These are phyloP conservation scores for Rubia balearica DNA, from an alignment of 305 asterid species.

Conservation along the genomic window DNA sequence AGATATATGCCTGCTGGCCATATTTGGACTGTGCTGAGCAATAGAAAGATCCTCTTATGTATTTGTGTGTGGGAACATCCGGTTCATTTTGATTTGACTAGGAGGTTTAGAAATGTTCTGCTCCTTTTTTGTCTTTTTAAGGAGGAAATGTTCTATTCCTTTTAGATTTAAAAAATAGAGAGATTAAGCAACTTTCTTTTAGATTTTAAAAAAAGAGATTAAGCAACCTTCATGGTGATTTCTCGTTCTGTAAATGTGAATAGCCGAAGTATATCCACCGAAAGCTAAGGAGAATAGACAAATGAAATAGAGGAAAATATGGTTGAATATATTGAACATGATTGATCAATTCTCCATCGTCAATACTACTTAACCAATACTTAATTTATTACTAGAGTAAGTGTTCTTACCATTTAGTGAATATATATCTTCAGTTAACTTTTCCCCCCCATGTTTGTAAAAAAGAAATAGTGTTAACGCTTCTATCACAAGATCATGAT, in stretches of 20 bases:
- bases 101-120: background rate
- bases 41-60: background rate
- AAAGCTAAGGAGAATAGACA: too few species aligned
- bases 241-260: background rate
- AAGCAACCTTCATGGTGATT: slow-evolving; percentile 1
- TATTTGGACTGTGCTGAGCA: background rate
- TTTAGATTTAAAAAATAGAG: background rate
- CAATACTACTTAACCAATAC: too few species aligned
- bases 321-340: background rate
- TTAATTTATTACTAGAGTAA: too few species aligned
- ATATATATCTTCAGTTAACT: too few species aligned
- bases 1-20: background rate
- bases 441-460: too few species aligned
- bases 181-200: background rate
- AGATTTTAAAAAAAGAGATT: background rate
- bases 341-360: background rate
- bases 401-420: too few species aligned
- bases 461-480: too few species aligned
- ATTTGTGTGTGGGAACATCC: background rate
- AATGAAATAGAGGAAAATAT: background rate
- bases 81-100: background rate
- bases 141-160: too few species aligned
- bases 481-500: too few species aligned
- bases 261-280: slow-evolving; percentile 18
- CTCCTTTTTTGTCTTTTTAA: background rate